Evolutionary conservation across 2,329 filamentous ascomycete species (phyloP), one percentile per base, ranked within the genome.

Genomic region (Ilyonectria mors-panacis): DNA sequence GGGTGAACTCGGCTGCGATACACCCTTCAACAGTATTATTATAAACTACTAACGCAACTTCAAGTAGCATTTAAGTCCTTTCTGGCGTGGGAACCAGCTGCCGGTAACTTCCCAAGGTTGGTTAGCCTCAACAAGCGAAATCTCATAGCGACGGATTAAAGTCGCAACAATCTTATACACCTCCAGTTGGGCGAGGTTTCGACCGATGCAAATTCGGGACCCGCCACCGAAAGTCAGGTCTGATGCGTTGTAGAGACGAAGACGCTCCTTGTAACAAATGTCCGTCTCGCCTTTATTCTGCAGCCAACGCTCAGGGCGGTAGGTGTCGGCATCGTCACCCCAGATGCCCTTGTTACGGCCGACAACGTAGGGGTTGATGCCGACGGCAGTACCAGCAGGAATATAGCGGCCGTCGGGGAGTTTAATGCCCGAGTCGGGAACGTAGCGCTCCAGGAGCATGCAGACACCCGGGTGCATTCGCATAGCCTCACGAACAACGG

Each of bases 281-380:
- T 65, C 65, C 13, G 37, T 70, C 28, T 70, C 70, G 1, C 30
- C 35, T 4, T 69, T 47, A 1, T 23, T 23, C 33, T 65, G 75
- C 8, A 88, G 73, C 85, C 85, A 88, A 4, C 86, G 78, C 54
- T 86, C 85, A 0, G 86, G 85, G 1, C 78, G 77, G 68, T 84
- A 88, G 0, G 69, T 65, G 21, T 86, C 79, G 0, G 82, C 80
- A 63, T 88, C 83, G 0, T 77, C 69, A 0, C 85, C 86, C 70
- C 84, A 88, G 3, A 84, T 70, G 0, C 54, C 65, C 50, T 75
- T 75, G 71, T 87, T 83, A 7, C 77, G 74, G 0, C 79, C 77
- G 1, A 81, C 72, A 2, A 85, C 78, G 62, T 78, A 83, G 0
- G 81, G 78, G 50, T 81, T 84, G 60, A 85, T 81, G 4, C 82